Conservation (phyloP, 345 rosid species). For the Pseudoturritis turrita region DNA sequence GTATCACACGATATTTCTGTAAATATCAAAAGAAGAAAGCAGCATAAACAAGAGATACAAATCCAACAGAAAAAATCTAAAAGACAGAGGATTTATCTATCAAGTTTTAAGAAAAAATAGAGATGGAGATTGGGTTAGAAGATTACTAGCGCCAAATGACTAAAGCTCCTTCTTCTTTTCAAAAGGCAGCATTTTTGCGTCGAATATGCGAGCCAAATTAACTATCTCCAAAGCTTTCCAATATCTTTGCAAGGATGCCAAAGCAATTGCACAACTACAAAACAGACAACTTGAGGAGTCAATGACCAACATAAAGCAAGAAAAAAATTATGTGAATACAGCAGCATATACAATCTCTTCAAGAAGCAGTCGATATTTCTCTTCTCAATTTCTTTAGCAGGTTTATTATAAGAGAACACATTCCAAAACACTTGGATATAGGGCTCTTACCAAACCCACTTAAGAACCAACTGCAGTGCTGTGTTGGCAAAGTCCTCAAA, state of each 20-base stretch:
- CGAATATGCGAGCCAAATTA: slow-evolving; percentile 47
- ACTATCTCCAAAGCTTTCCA: slow-evolving; percentile 84
- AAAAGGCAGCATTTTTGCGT: slow-evolving; percentile 34
- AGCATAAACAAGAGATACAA: background rate
- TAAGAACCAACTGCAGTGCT: slow-evolving; percentile 64
- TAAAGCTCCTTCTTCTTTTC: slow-evolving; percentile 69
- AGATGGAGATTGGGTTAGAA: slow-evolving; percentile 16
- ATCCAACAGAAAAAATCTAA: background rate
- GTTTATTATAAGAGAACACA: background rate
- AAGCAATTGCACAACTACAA: slow-evolving; percentile 74
- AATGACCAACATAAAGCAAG: slow-evolving; percentile 14
- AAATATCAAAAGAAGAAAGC: slow-evolving; percentile 23
- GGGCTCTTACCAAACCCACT: slow-evolving; percentile 45
- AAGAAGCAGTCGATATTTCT: background rate
- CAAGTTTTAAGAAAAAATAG: slow-evolving; percentile 1
- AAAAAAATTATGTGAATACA: background rate
- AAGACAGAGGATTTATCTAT: background rate
- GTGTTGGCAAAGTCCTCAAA: slow-evolving; percentile 63
- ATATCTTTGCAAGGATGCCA: slow-evolving; percentile 64
- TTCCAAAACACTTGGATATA: slow-evolving; percentile 4
- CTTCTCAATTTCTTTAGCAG: background rate
- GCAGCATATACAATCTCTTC: slow-evolving; percentile 8
- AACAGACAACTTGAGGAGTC: slow-evolving; percentile 32
- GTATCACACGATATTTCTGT: slow-evolving; percentile 77
- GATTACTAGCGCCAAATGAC: slow-evolving; percentile 83